phyloP scores from a whole-genome alignment of 495 filamentous ascomycete genomes.

The Cercophora scortea region DNA sequence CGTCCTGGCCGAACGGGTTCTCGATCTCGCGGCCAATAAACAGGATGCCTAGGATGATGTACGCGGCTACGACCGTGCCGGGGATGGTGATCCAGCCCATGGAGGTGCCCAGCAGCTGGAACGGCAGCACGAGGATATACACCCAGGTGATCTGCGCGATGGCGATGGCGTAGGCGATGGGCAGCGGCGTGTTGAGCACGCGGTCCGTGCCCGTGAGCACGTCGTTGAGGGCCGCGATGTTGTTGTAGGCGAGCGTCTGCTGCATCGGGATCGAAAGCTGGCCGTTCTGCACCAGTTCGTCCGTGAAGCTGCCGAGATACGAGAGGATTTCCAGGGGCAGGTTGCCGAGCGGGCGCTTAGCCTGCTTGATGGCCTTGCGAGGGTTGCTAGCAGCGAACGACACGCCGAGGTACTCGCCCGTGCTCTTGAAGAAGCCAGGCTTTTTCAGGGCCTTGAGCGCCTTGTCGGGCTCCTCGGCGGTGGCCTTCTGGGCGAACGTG shows the following conservation, averaged over 20 bases:
- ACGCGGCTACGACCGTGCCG: conserved; percentile 66
- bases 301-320: conserved; percentile 59
- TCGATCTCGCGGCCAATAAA: conserved; percentile 83
- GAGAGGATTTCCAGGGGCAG: conserved; percentile 71
- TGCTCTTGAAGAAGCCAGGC: conserved; percentile 50
- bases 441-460: conserved; percentile 23
- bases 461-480: conserved; percentile 39
- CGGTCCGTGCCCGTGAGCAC: conserved; percentile 67
- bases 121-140: conserved; percentile 75
- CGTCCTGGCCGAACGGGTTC: conserved; percentile 81
- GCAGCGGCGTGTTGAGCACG: conserved; percentile 76
- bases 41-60: conserved; percentile 85
- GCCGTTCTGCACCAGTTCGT: conserved; percentile 44
- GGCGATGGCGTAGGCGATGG: conserved; percentile 76
- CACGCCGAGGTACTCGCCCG: conserved; percentile 63
- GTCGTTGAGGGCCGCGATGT: conserved; percentile 59
- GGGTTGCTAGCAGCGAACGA: conserved; percentile 67
- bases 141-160: conserved; percentile 85
- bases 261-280: conserved; percentile 46
- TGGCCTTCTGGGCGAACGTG: conserved; percentile 64
- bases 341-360: conserved; percentile 58
- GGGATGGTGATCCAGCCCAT: conserved; percentile 78
- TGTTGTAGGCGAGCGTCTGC: conserved; percentile 42
- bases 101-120: conserved; percentile 56
- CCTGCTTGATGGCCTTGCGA: conserved; percentile 59